These are phyloP conservation scores for Funneliformis geosporum DNA, from an alignment of 192 early-diverging fungal species.

Conservation along the genomic window DNA sequence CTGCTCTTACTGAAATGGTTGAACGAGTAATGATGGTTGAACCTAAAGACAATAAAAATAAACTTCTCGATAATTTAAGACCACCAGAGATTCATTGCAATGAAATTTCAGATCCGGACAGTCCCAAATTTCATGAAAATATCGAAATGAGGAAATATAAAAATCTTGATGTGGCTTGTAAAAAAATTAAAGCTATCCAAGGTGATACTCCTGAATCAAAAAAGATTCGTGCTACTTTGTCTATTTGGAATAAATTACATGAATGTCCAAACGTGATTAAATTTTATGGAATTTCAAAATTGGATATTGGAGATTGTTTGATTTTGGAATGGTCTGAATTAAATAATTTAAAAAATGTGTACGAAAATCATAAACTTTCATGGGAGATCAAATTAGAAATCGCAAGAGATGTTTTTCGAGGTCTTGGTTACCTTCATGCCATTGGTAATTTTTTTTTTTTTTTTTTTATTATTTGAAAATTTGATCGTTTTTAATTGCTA, in stretches of 20 bases:
- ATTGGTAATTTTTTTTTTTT: neutral
- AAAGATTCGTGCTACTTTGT: neutral
- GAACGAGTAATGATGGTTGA: too few relatives aligned
- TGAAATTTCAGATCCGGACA: neutral
- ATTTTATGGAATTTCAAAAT: neutral
- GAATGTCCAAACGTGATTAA: neutral
- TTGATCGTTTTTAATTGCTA: too few relatives aligned
- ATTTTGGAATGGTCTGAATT: neutral
- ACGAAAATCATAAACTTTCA: neutral
- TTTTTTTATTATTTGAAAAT: too few relatives aligned
- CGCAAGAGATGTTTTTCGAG: neutral
- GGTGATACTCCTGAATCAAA: neutral
- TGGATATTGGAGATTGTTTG: neutral
- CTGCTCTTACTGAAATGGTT: neutral
- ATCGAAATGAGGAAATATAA: neutral
- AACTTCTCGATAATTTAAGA: neutral
- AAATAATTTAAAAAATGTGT: neutral
- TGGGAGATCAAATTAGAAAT: neutral
- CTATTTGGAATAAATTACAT: neutral
- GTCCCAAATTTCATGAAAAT: neutral
- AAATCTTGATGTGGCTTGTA: neutral
- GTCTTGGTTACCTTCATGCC: neutral
- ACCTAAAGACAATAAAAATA: neutral
- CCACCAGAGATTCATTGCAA: neutral
- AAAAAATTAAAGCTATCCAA: neutral